Evolutionary conservation across 495 filamentous ascomycete species (phyloP), one percentile per base, ranked within the genome.

Genomic region (Hypoxylon rickii): DNA sequence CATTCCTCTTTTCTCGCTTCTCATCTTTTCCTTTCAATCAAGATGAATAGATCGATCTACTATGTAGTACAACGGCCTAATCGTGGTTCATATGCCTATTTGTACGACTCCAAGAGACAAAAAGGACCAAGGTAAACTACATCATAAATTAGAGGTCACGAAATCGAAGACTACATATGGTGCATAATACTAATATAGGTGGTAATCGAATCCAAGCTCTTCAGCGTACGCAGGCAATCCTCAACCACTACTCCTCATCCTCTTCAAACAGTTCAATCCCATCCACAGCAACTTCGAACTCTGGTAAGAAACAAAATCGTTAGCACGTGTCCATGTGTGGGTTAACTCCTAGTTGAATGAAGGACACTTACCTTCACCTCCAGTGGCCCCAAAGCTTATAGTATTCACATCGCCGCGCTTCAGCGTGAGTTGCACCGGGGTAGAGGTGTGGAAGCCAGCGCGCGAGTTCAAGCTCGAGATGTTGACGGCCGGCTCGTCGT

Each of bases 391-490:
- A 32, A 77, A 67, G n/a, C 49, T 67, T 32, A 77, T 69, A 3
- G 61, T 73, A 37, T 77, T 77, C 10, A 44, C 63, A 43, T 66
- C 64, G 8, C 71, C 74, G 11, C 31, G 39, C 47, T 64, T 58
- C n/a, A 77, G 51, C 7, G 45, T 61, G 22, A 77, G 53, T 39
- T 70, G 61, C 26, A 77, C 46, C 6, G 74, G 73, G 5, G 72
- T 67, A 3, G 62, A 64, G 24, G 69, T 41, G 36, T 74, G 71
- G 51, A 69, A 75, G 16, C 74, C 74, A 7, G 74, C 74, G 2
- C 73, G 65, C 19, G 64, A 70, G 61, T 77, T 77, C 26, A 75
- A 45, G 40, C 55, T 55, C 7, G 74, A 73, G 33, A 75, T 68
- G 44, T 75, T 75, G 13, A 71, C 64, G 0, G 63, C 51, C 17